phyloP scores from a whole-genome alignment of 2,329 filamentous ascomycete species.

The Phyllosticta ampelicida region DNA sequence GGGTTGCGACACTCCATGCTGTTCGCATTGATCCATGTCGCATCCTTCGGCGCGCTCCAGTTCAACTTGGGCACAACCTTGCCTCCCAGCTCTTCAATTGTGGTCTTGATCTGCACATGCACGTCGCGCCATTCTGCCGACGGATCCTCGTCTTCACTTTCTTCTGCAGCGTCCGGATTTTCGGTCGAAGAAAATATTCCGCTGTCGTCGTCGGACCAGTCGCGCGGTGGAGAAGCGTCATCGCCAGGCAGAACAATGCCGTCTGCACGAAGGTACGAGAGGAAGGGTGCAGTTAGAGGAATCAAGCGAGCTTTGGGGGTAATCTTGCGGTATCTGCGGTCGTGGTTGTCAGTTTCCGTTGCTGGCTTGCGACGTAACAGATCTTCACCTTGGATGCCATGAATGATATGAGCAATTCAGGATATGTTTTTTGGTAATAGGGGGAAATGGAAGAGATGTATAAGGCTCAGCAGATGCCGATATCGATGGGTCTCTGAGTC shows the following conservation, averaged over 20 bases:
- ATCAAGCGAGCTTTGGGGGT: conserved; percentile 83
- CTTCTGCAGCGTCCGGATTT: conserved; percentile 39
- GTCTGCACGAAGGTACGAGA: conserved; percentile 82
- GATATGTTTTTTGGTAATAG: conserved; percentile 76
- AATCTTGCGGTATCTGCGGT: conserved; percentile 59
- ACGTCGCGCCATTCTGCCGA: conserved; percentile 54
- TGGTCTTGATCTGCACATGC: conserved; percentile 64
- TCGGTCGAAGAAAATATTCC: conserved; percentile 40
- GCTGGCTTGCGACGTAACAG: background rate
- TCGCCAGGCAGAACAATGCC: conserved; percentile 80
- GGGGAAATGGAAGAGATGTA: conserved; percentile 58
- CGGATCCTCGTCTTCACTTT: conserved; percentile 52
- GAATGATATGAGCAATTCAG: conserved; percentile 87
- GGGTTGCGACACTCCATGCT: conserved; percentile 81
- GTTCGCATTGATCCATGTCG: conserved; percentile 82
- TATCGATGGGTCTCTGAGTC: background rate
- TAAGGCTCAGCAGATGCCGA: conserved; percentile 11
- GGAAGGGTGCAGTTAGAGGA: conserved; percentile 61
- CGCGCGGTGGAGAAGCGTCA: conserved; percentile 32
- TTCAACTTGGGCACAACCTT: conserved; percentile 88
- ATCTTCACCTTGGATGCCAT: conserved; percentile 65
- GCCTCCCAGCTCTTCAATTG: conserved; percentile 72
- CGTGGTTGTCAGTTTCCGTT: background rate
- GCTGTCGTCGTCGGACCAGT: conserved; percentile 40
- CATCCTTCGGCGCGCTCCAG: conserved; percentile 95